Base-by-base conservation (phyloP, 2,329 filamentous ascomycete genomes). In the Penicillium brevicompactum region DNA sequence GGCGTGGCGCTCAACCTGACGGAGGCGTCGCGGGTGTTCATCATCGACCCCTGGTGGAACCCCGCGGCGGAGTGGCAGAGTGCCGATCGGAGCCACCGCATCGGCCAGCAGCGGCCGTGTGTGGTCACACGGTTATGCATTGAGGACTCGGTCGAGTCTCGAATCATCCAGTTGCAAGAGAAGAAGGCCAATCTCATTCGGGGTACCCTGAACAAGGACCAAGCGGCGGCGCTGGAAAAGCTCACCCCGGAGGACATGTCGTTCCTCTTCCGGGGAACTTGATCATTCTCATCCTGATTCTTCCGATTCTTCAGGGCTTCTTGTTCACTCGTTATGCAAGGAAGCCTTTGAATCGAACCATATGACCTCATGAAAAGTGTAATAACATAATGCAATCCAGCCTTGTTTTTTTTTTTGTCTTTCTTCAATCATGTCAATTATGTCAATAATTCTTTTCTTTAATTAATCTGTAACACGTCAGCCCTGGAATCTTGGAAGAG, bases 21-120 rank as follows among this genome's bases (percentile, higher is more conserved):
- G 0, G 94, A 99, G 74, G 94, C 94, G 0, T 96, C 91, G 2
- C 84, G 91, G 46, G 94, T 99, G 9, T 97, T 96, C 74, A 97
- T 97, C 58, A 87, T 97, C 55, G 94, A 99, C 68, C 94, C 94
- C 81, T 97, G 94, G 94, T 99, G 94, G 94, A 97, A 97, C 65
- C 94, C 94, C n/a, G 92, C 92, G n/a, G 93, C 93, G 0, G 94
- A 99, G 77, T 99, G 94, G 94, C 94, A 99, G 76, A 94, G 90
- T 58, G 94, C 94, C 2, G 94, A 99, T 72, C 85, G 90, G 61
- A 92, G 89, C 69, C 94, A 97, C 76, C 92, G 94, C 53, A 99
- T 97, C 64, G 94, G 94, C 31, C 94, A 99, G 78, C 90, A 87
- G 45, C 89, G 94, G 7, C 93, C 93, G 27, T 97, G 94, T 71